A percentile compares a stretch with the other conserved stretches of the same genome.
Conservation (phyloP, 2,329 filamentous ascomycete genomes). For the Cephalotrichum gorgonifer region DNA sequence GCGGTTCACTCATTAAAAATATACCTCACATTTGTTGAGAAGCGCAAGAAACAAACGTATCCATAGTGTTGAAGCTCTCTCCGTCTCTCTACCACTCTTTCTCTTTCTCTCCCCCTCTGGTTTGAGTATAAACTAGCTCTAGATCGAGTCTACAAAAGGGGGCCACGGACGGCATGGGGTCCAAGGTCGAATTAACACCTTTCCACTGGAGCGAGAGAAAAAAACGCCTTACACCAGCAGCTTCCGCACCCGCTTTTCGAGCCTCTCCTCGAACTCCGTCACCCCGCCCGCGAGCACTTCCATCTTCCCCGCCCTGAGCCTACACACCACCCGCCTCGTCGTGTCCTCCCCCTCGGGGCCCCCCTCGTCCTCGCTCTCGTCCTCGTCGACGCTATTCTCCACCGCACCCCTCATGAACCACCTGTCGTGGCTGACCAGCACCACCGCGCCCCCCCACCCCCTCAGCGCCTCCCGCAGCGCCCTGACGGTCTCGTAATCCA, state of each 20-base stretch:
- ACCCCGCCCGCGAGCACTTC: slow-evolving; percentile 48
- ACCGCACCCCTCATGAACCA: slow-evolving; percentile 70
- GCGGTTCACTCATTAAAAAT: not conserved
- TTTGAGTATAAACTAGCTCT: too few relatives aligned
- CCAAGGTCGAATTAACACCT: too few relatives aligned
- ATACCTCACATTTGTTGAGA: too few relatives aligned
- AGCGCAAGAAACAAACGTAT: too few relatives aligned
- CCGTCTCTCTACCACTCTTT: too few relatives aligned
- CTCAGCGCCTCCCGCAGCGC: slow-evolving; percentile 58
- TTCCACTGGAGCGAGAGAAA: too few relatives aligned
- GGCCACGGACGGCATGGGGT: too few relatives aligned
- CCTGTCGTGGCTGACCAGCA: slow-evolving; percentile 73
- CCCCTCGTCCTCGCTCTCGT: slow-evolving; percentile 32
- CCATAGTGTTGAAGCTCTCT: too few relatives aligned
- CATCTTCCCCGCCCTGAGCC: slow-evolving; percentile 48
- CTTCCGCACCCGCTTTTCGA: slow-evolving; percentile 48
- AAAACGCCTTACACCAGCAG: slow-evolving; percentile 17
- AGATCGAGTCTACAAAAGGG: not conserved
- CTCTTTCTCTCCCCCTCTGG: too few relatives aligned
- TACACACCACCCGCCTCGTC: slow-evolving; percentile 46
- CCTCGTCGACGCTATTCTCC: slow-evolving; percentile 42
- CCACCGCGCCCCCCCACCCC: slow-evolving; percentile 61
- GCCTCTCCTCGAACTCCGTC: slow-evolving; percentile 51
- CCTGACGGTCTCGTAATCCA: slow-evolving; percentile 72
- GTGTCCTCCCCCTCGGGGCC: slow-evolving; percentile 21